Conservation (phyloP, 495 filamentous ascomycete species). For the Staphylotrichum longicolle region DNA sequence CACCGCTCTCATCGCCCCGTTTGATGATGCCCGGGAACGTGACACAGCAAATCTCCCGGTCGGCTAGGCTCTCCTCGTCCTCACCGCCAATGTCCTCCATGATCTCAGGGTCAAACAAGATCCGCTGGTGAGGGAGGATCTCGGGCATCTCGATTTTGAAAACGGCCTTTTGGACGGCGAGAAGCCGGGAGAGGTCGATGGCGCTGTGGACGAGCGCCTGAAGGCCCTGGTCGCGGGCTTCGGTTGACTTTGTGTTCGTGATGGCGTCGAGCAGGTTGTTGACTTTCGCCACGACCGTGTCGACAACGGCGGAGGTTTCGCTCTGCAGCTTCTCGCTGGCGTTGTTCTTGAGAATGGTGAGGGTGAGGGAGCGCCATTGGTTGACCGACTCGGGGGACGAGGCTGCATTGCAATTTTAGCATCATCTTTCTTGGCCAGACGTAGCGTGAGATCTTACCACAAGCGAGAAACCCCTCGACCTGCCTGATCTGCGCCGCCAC, state of each 20-base stretch:
- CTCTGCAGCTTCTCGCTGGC: constrained; percentile 41
- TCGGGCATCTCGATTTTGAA: constrained; percentile 52
- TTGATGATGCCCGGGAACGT: constrained; percentile 56
- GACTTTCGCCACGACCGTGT: constrained; percentile 38
- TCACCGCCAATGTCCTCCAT: constrained; percentile 60
- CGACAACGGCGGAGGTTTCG: constrained; percentile 38
- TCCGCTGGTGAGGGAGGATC: constrained; percentile 47
- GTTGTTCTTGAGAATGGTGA: constrained; percentile 50
- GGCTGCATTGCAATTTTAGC: constrained; percentile 20
- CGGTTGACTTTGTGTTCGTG: constrained; percentile 40
- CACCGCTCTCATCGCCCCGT: constrained; percentile 54
- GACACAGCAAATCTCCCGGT: constrained; percentile 48
- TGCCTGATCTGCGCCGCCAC: constrained; percentile 42
- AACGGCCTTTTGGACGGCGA: constrained; percentile 53
- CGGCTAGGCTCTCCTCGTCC: constrained; percentile 47
- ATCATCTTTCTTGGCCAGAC: not conserved
- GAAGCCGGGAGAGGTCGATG: constrained; percentile 49
- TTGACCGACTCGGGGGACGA: constrained; percentile 50
- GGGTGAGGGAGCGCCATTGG: constrained; percentile 55
- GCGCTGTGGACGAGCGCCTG: constrained; percentile 44
- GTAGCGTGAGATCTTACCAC: constrained; percentile 39
- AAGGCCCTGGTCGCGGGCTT: constrained; percentile 48
- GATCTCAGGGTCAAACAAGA: constrained; percentile 47
- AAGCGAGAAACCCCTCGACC: constrained; percentile 46
- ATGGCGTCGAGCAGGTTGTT: constrained; percentile 44